Evolutionary conservation across 1,284 basidiomycete genomes (phyloP).

Genomic region (Cryptococcus sp.): DNA sequence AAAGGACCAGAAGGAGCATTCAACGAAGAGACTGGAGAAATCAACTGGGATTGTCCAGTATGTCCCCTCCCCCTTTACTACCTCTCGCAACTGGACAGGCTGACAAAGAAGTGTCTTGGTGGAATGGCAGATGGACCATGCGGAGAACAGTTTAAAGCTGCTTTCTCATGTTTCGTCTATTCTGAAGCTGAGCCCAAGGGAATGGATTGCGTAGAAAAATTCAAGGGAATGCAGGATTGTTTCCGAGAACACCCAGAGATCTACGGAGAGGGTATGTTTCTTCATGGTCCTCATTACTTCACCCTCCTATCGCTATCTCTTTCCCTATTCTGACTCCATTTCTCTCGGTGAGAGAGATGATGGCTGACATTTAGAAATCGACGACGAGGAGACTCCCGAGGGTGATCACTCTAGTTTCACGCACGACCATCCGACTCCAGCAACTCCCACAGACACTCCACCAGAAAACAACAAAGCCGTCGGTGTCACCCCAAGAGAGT

Average conservation of each 20-base stretch:
- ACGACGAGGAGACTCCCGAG: constrained; percentile 30
- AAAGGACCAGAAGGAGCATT: constrained; percentile 50
- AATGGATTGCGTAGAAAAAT: constrained; percentile 95
- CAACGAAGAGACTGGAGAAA: constrained; percentile 94
- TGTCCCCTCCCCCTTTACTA: constrained; percentile 17
- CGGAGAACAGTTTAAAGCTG: constrained; percentile 87
- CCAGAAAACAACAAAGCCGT: constrained; percentile 12
- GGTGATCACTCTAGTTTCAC: background rate
- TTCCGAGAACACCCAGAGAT: constrained; percentile 93
- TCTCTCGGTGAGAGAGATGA: background rate
- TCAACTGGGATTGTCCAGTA: constrained; percentile 92
- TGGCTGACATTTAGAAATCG: constrained; percentile 26
- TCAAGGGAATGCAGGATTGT: constrained; percentile 97
- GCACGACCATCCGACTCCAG: constrained; percentile 5
- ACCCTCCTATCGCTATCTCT: too few species aligned
- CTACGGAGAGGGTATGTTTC: constrained; percentile 81
- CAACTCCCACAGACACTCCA: constrained; percentile 14
- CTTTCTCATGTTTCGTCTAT: constrained; percentile 95
- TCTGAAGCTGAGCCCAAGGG: constrained; percentile 96
- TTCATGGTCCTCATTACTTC: too few species aligned
- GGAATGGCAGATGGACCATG: constrained; percentile 99
- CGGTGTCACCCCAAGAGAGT: constrained; percentile 12
- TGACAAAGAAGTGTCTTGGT: constrained; percentile 65
- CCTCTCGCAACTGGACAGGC: background rate
- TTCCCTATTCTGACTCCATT: background rate